These are phyloP conservation scores for Stenocarpella maydis DNA, from an alignment of 2,329 filamentous ascomycete genomes.

Conservation along the genomic window DNA sequence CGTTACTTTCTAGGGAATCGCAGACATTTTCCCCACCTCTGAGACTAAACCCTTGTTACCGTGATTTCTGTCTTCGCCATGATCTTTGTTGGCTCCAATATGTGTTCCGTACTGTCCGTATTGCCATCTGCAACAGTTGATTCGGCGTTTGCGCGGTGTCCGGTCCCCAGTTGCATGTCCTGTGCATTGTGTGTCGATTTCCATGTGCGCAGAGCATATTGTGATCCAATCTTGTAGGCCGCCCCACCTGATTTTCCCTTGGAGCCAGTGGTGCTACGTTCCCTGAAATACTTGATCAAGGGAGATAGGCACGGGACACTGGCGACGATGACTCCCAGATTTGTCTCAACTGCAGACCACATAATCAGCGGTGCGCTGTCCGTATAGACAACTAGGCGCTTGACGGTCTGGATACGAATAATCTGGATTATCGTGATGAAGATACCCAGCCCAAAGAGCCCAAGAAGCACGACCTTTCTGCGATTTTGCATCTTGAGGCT, in stretches of 20 bases:
- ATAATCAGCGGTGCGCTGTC: conserved; percentile 50
- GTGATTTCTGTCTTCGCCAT: conserved; percentile 24
- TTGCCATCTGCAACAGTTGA: not conserved
- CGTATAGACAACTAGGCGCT: conserved; percentile 52
- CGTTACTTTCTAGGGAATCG: not conserved
- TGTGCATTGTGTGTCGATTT: not conserved
- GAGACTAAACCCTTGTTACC: conserved; percentile 3
- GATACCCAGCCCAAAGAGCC: conserved; percentile 57
- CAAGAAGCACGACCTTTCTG: conserved; percentile 52
- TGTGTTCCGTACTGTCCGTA: conserved; percentile 17
- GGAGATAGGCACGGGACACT: conserved; percentile 47
- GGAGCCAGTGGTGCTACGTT: conserved; percentile 6
- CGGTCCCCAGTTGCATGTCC: not conserved
- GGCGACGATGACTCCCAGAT: conserved; percentile 30
- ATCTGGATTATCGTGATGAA: conserved; percentile 61
- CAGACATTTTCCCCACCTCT: not conserved
- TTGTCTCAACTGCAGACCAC: conserved; percentile 31
- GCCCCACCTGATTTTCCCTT: conserved; percentile 2
- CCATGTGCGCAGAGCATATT: conserved; percentile 17
- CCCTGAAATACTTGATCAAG: conserved; percentile 47
- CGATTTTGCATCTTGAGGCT: conserved; percentile 45
- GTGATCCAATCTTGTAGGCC: conserved; percentile 21
- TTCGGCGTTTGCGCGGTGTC: conserved; percentile 13
- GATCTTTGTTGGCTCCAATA: conserved; percentile 14
- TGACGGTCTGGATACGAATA: conserved; percentile 59